These are phyloP conservation scores for Yamadazyma buinensis DNA, from an alignment of 1,139 yeast species.

Conservation along the genomic window DNA sequence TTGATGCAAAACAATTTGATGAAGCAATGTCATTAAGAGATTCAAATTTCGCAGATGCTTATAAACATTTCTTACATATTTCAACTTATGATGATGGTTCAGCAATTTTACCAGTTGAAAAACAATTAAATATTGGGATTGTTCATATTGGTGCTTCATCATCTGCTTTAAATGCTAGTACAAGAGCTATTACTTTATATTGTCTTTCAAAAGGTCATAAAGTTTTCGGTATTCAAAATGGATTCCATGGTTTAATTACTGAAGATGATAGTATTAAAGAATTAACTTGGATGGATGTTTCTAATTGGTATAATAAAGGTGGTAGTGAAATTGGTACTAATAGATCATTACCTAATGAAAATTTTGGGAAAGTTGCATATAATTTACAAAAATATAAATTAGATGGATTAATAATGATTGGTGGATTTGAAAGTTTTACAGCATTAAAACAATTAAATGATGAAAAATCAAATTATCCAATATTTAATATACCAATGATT, in stretches of 20 bases:
- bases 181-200: slow-evolving; percentile 86
- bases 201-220: slow-evolving; percentile 89
- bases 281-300: slow-evolving; percentile 81
- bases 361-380: slow-evolving; percentile 84
- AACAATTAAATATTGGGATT: slow-evolving; percentile 69
- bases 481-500: slow-evolving; percentile 90
- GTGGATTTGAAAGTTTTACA: slow-evolving; percentile 92
- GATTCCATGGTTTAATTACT: slow-evolving; percentile 84
- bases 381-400: slow-evolving; percentile 81
- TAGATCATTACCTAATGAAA: slow-evolving; percentile 77
- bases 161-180: slow-evolving; percentile 92
- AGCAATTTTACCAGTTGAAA: slow-evolving; percentile 39
- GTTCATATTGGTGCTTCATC: slow-evolving; percentile 96
- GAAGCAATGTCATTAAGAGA: slow-evolving; percentile 74
- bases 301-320: slow-evolving; percentile 86
- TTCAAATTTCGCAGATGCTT: slow-evolving; percentile 78
- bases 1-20: slow-evolving; percentile 56
- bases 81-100: slow-evolving; percentile 64
- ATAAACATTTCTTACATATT: slow-evolving; percentile 65
- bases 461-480: slow-evolving; percentile 74
- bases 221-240: slow-evolving; percentile 84
- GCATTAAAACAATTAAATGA: slow-evolving; percentile 76
- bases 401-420: slow-evolving; percentile 84
- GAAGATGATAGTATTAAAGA: slow-evolving; percentile 79
- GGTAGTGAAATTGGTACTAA: slow-evolving; percentile 97